Percentiles rank a stretch among this genome's conserved stretches.
Evolutionary conservation across 768 basidiomycete species (phyloP).

Genomic region (Russula vinacea): DNA sequence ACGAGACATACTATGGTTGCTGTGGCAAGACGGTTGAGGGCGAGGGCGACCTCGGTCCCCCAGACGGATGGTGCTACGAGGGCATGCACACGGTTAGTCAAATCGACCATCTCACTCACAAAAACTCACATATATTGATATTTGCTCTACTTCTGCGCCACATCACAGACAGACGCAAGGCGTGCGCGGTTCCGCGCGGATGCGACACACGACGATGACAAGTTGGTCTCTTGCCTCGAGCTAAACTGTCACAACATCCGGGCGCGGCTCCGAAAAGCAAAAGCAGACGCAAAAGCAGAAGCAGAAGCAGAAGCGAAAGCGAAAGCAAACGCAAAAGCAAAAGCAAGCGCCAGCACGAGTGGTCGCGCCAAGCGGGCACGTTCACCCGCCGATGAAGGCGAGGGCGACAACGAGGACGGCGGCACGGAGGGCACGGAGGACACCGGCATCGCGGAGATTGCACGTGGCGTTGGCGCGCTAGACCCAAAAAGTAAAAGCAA

Average conservation of each 20-base stretch:
- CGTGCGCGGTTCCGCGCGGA: constrained; percentile 79
- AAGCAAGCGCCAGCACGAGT: constrained; percentile 26
- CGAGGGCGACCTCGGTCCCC: constrained; percentile 77
- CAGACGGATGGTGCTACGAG: constrained; percentile 86
- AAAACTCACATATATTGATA: neutral
- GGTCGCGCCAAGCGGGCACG: constrained; percentile 35
- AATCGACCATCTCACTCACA: neutral
- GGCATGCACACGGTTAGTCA: constrained; percentile 68
- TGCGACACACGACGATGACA: constrained; percentile 64
- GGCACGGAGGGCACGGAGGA: constrained; percentile 34
- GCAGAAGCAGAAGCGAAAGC: no score
- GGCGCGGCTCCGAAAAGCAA: constrained; percentile 29
- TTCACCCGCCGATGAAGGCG: constrained; percentile 15
- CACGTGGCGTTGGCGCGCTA: constrained; percentile 26
- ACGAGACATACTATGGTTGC: constrained; percentile 67
- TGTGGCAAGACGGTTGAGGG: constrained; percentile 71
- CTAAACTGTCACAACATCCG: constrained; percentile 52
- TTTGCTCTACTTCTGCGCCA: neutral
- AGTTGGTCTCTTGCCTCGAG: constrained; percentile 56
- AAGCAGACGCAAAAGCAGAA: neutral
- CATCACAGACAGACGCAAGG: constrained; percentile 58
- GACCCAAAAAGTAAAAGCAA: constrained; percentile 21
- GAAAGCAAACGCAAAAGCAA: constrained; percentile 9
- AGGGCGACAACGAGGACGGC: constrained; percentile 33
- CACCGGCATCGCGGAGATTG: constrained; percentile 38